Evolutionary conservation across 495 filamentous ascomycete species (phyloP), one percentile per base, ranked within the genome.

Genomic region (Neurospora sp.): DNA sequence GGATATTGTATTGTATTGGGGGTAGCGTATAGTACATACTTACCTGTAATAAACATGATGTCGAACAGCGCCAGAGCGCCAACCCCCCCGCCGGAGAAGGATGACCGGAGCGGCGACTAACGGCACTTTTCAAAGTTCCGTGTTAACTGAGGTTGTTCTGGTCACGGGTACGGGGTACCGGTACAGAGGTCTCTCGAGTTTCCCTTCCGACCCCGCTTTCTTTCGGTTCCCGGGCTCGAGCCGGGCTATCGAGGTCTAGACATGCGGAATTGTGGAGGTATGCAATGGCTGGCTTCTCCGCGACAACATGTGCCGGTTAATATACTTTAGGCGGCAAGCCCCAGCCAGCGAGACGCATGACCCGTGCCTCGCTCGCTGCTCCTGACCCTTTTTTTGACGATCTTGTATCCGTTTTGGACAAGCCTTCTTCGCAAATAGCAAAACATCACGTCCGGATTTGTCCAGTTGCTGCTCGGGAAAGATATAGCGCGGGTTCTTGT

Each of bases 221-320:
- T 34, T 34, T 66, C 54, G 28, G 54, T 66, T 28, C 21, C 54
- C 54, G 28, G 54, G 38, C 38, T 39, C 24, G 24, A 28, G 38
- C 38, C 38, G 9, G 38, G 37, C 54, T 69, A 71, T 70, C 72
- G 45, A 71, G 73, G 76, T 72, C 73, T 72, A 76, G 75, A 76
- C 40, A 39, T 66, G 54, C 15, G 24, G 54, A 62, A 7, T 31
- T 62, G 54, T 24, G 24, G 54, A 62, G 24, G 54, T 62, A 31
- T 62, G 54, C 28, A 66, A 28, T 34, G 28, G 15, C 15, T n/a
- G 48, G 39, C 42, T 39, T 42, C 10, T 39, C 36, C 24, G 48
- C 7, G 24, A 24, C 40, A 70, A 36, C 42, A 69, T 76, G 73
- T 74, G 75, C 36, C 74, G 78, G 74, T 75, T 78, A 79, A 79